These are phyloP conservation scores for Salicornia ramosissima DNA, from an alignment of 148 eudicot genomes.

Conservation along the genomic window DNA sequence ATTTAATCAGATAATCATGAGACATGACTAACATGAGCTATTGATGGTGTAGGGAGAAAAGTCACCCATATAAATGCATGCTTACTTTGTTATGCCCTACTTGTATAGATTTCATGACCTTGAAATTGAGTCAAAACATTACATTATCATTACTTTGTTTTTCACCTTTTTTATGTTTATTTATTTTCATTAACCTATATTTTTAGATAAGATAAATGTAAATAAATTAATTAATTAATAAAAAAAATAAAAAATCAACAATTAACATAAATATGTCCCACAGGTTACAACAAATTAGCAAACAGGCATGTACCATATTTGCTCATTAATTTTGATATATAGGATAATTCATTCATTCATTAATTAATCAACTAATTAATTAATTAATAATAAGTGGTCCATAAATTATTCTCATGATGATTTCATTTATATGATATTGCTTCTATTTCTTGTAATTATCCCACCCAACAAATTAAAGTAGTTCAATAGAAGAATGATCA, in stretches of 20 bases:
- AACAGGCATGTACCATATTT: background rate
- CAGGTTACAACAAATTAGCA: background rate
- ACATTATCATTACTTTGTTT: constrained; percentile 18
- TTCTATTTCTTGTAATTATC: background rate
- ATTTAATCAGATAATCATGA: constrained; percentile 21
- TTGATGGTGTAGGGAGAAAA: constrained; percentile 29
- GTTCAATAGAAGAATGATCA: background rate
- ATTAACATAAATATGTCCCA: background rate
- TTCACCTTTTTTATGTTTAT: background rate
- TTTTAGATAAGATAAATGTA: too few relatives aligned
- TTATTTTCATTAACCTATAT: too few relatives aligned
- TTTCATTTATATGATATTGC: background rate
- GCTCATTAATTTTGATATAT: background rate
- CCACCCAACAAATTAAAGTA: background rate
- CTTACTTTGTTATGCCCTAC: constrained; percentile 27
- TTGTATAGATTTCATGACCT: constrained; percentile 16
- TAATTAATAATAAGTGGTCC: background rate
- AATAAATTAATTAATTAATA: background rate
- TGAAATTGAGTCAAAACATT: constrained; percentile 16
- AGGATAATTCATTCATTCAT: too few relatives aligned
- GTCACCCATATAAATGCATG: constrained; percentile 18
- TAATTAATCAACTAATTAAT: too few relatives aligned
- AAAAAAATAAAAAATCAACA: background rate
- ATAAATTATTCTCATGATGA: background rate
- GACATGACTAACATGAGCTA: constrained; percentile 30